Conservation (phyloP, 805 yeast genomes). For the Tetrapisispora taiwanensis region DNA sequence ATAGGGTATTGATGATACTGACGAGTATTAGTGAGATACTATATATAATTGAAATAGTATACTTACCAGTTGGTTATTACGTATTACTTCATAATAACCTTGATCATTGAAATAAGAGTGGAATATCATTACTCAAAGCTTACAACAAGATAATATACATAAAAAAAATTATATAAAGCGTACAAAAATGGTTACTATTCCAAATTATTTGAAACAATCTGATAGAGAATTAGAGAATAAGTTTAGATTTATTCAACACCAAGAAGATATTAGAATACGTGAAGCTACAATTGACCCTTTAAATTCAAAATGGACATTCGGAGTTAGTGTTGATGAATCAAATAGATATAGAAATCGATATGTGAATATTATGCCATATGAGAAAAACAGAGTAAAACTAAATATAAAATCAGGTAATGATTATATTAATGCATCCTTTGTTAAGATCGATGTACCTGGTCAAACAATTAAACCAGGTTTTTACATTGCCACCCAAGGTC, state of each 20-base stretch:
- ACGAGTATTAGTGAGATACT: too few species aligned
- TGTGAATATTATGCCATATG: constrained; percentile 55
- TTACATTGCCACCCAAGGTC: constrained; percentile 74
- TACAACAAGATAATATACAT: too few species aligned
- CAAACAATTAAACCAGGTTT: constrained; percentile 20
- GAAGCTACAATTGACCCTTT: constrained; percentile 27
- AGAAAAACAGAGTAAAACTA: constrained; percentile 43
- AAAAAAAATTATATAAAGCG: too few species aligned
- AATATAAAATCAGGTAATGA: constrained; percentile 32
- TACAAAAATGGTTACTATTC: constrained; percentile 1
- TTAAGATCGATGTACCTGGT: constrained; percentile 27
- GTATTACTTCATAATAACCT: too few species aligned
- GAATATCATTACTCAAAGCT: too few species aligned
- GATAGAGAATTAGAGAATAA: constrained; percentile 19
- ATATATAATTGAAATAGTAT: too few species aligned
- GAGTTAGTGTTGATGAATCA: constrained; percentile 16
- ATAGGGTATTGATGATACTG: too few species aligned
- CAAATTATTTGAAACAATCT: constrained; percentile 20
- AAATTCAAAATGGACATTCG: constrained; percentile 25
- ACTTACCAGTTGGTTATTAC: too few species aligned
- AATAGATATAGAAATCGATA: constrained; percentile 45
- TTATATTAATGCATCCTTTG: constrained; percentile 79
- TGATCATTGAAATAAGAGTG: too few species aligned
- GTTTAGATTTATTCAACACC: constrained; percentile 28
- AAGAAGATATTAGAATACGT: constrained; percentile 31